phyloP scores from a whole-genome alignment of 768 basidiomycete species.

The Coprinopsis strossmayeri region DNA sequence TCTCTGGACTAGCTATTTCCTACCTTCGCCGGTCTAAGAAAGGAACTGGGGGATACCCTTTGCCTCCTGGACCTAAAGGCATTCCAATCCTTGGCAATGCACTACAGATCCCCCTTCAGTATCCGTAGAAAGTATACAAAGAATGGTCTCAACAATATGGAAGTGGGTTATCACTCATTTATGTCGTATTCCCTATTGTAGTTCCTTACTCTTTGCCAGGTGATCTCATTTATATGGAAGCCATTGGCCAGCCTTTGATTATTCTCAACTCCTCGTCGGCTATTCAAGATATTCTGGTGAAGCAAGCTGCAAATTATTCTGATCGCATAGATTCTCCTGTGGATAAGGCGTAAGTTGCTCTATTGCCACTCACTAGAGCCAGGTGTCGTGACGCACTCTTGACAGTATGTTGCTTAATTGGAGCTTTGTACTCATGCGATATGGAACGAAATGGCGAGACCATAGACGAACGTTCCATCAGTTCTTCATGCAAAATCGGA shows the following conservation, averaged over 20 bases:
- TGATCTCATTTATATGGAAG: conserved; percentile 20
- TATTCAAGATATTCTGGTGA: conserved; percentile 20
- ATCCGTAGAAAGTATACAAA: conserved; percentile 17
- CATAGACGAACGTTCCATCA: conserved; percentile 30
- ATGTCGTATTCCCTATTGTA: too few relatives aligned
- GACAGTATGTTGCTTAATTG: too few relatives aligned
- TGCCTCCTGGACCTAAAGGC: conserved; percentile 21
- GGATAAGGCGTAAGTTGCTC: background rate
- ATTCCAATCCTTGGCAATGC: conserved; percentile 18
- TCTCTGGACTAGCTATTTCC: too few relatives aligned
- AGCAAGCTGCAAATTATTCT: conserved; percentile 22
- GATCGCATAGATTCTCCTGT: conserved; percentile 8
- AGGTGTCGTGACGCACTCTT: too few relatives aligned
- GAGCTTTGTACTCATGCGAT: conserved; percentile 37
- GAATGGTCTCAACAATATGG: conserved; percentile 14
- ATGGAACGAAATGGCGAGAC: conserved; percentile 30
- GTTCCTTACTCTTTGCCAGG: too few relatives aligned
- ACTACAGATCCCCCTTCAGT: conserved; percentile 16
- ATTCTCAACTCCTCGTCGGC: conserved; percentile 20
- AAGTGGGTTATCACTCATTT: too few relatives aligned
- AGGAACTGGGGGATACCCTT: conserved; percentile 9
- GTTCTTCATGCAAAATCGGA: conserved; percentile 11
- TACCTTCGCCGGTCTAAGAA: background rate
- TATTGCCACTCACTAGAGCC: too few relatives aligned
- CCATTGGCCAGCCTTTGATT: conserved; percentile 19